Evolutionary conservation across 1,139 yeast genomes (phyloP).

Genomic region (Geotrichum macrosporum): DNA sequence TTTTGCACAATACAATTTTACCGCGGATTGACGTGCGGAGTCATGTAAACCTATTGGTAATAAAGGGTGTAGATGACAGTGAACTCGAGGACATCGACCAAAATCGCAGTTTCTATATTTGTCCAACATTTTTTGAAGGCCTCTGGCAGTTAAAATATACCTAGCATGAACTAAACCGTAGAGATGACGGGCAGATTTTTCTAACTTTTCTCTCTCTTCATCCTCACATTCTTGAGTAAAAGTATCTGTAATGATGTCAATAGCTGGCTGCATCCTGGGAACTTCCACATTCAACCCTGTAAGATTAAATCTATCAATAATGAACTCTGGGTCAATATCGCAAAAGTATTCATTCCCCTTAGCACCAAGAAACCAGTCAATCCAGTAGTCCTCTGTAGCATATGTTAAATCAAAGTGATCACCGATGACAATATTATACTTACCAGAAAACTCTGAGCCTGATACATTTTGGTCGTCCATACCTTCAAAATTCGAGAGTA

Average conservation of each 20-base stretch:
- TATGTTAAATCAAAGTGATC: not conserved
- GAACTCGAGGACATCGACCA: constrained; percentile 92
- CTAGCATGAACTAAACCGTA: constrained; percentile 78
- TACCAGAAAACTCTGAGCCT: constrained; percentile 18
- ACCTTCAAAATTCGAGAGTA: too few relatives aligned
- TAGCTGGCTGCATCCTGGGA: constrained; percentile 67
- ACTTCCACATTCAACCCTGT: constrained; percentile 90
- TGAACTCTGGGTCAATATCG: constrained; percentile 89
- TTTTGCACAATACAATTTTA: constrained; percentile 87
- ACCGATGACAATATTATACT: not conserved
- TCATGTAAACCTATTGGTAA: constrained; percentile 93
- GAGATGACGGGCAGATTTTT: constrained; percentile 74
- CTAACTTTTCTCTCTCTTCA: constrained; percentile 55
- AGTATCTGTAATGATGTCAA: constrained; percentile 80
- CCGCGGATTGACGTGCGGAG: constrained; percentile 74
- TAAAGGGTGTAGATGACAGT: constrained; percentile 81
- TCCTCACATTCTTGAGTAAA: constrained; percentile 46
- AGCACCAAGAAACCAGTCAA: constrained; percentile 82
- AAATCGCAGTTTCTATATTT: constrained; percentile 90
- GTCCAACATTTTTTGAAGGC: constrained; percentile 82
- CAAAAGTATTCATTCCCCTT: constrained; percentile 96
- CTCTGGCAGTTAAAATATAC: constrained; percentile 81
- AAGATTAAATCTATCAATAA: constrained; percentile 86
- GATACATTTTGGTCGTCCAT: constrained; percentile 11
- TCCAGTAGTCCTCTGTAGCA: constrained; percentile 69